Percentiles rank a stretch among this genome's conserved stretches.
Conservation (phyloP, 192 early-diverging fungal genomes). For the Borealophlyctis nickersoniae region DNA sequence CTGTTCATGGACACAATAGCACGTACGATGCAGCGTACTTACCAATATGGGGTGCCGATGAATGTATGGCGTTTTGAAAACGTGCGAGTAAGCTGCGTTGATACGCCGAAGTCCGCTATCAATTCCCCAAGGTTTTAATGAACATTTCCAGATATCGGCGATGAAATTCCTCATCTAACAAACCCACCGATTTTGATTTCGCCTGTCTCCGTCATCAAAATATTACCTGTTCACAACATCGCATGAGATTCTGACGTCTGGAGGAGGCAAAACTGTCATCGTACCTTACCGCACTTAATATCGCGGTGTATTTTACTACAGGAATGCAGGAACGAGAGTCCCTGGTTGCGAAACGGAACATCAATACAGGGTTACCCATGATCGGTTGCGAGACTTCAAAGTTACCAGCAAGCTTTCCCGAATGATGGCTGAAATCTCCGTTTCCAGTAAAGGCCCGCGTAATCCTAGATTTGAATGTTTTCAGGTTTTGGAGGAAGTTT, state of each 20-base stretch:
- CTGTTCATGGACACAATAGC: no score
- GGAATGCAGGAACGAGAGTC: conserved; percentile 50
- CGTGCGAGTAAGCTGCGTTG: conserved; percentile 71
- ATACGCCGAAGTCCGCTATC: conserved; percentile 94
- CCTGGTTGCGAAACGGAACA: conserved; percentile 30
- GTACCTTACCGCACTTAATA: conserved; percentile 83
- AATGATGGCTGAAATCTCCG: conserved; percentile 44
- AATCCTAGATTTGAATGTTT: conserved; percentile 34
- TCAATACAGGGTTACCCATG: no score
- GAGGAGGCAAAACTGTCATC: conserved; percentile 29
- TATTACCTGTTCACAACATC: conserved; percentile 54
- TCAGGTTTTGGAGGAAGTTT: no score
- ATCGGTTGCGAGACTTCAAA: neutral
- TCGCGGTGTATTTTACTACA: conserved; percentile 65
- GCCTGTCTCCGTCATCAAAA: conserved; percentile 72
- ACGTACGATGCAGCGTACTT: no score
- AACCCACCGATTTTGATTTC: conserved; percentile 73
- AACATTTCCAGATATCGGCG: neutral
- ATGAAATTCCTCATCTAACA: neutral
- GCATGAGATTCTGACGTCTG: conserved; percentile 3
- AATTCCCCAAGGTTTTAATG: neutral
- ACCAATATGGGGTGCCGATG: conserved; percentile 87
- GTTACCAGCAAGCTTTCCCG: conserved; percentile 42
- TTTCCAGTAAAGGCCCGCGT: conserved; percentile 35
- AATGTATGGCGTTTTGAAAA: conserved; percentile 92